Base-by-base conservation (phyloP, 331 rosid genomes). In the Pyrus hybrid region DNA sequence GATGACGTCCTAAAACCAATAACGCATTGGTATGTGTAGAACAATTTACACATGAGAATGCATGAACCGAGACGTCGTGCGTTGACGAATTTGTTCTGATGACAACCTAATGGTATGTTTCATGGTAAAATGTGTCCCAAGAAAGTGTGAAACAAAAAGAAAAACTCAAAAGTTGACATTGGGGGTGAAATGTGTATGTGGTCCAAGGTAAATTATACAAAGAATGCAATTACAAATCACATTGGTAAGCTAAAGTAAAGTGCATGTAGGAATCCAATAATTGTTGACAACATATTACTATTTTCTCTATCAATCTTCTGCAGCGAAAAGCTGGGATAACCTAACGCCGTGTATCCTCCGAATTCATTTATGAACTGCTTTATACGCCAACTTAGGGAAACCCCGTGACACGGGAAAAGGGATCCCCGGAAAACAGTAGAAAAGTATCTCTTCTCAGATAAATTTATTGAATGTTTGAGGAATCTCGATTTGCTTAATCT, bases 241-340 rank as follows among this genome's bases (percentile, higher is more conserved):
- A 83, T 78, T 68, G 82, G 76, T 68, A 80, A 49, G n/a, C 56
- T 49, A 6, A 49, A 33, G 78, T 56, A 77, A 81, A 65, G 13
- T 4, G 29, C 41, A 23, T 68, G 71, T 14, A 5, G 53, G 69
- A 66, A 45, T 41, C 56, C 60, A 54, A 28, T 25, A 33, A 47
- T 67, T n/a, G 62, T 30, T 75, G 81, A 57, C 77, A 65, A 63
- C 71, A 77, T 68, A 77, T 77, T 77, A 68, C 85, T 81, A 72
- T 4, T 18, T 49, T 74, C 83, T 67, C 80, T 72, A 73, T 75
- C 90, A 86, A 89, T 89, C 84, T 85, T 71, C 83, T 77, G 85
- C 80, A 79, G 81, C 83, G 32, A 79, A 71, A 74, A 61, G 33
- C 67, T 32, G 60, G 84, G 77, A 73, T 80, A 73, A 77, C 68